Evolutionary conservation across 2,329 filamentous ascomycete species (phyloP).

Genomic region (Sclerotinia spermophila): DNA sequence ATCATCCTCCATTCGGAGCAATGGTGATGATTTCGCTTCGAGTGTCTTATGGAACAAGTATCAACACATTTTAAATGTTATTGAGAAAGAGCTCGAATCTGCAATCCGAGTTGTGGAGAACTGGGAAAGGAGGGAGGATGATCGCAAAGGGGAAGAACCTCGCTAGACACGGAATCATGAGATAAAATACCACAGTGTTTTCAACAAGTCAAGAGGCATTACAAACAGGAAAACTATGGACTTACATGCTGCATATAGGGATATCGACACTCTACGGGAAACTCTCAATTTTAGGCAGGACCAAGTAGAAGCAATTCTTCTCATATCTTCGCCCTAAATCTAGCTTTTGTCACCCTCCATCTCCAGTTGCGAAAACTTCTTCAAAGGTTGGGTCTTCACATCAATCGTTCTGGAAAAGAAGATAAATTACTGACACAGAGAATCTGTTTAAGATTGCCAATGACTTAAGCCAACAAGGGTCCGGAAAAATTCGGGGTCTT

Average conservation of each 20-base stretch:
- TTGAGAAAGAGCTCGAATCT: neutral
- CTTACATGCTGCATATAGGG: neutral
- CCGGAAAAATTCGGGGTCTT: neutral
- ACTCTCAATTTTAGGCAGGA: neutral
- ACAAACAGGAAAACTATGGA: neutral
- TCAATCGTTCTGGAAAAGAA: no score
- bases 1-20: neutral
- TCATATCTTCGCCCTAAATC: neutral
- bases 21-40: neutral
- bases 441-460: neutral
- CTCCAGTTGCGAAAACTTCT: fast-evolving
- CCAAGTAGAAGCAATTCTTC: neutral
- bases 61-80: neutral
- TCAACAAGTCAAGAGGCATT: neutral
- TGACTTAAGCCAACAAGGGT: neutral
- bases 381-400: no score
- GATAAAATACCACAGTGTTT: neutral
- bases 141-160: neutral
- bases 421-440: neutral
- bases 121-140: neutral
- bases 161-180: neutral
- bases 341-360: neutral
- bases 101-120: neutral
- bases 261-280: neutral
- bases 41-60: neutral